These are phyloP conservation scores for Colletotrichum plurivorum DNA, from an alignment of 2,329 filamentous ascomycete genomes.

Conservation along the genomic window DNA sequence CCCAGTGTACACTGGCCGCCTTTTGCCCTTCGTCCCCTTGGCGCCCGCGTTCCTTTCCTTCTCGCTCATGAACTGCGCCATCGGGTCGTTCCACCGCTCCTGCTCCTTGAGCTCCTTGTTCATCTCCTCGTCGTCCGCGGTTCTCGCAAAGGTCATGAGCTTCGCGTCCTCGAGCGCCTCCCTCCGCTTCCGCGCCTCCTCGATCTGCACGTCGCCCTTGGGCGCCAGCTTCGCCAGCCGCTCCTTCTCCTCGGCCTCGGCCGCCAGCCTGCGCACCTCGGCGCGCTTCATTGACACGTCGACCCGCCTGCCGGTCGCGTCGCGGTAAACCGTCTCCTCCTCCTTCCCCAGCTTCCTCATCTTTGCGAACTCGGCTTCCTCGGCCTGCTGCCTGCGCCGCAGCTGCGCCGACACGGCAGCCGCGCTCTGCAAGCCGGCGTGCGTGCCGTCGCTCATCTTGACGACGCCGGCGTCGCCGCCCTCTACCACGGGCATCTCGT, in stretches of 20 bases:
- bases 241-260: constrained; percentile 80
- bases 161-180: constrained; percentile 84
- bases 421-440: constrained; percentile 89
- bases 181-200: constrained; percentile 74
- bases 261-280: constrained; percentile 77
- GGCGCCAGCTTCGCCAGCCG: constrained; percentile 77
- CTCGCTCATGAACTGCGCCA: constrained; percentile 80
- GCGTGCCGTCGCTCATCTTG: constrained; percentile 89
- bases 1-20: constrained; percentile 81
- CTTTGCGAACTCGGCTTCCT: constrained; percentile 66
- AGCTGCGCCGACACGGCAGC: constrained; percentile 81
- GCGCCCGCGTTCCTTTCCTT: constrained; percentile 55
- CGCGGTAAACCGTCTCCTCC: constrained; percentile 92
- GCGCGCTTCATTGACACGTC: constrained; percentile 93
- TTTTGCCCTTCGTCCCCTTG: constrained; percentile 49
- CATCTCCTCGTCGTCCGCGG: constrained; percentile 87
- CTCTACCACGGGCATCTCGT: constrained; percentile 63
- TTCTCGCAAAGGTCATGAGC: constrained; percentile 83
- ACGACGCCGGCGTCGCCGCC: constrained; percentile 63
- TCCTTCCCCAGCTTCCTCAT: constrained; percentile 61
- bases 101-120: constrained; percentile 85
- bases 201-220: constrained; percentile 87
- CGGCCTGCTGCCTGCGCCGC: constrained; percentile 75
- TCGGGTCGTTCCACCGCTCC: constrained; percentile 94
- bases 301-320: constrained; percentile 94